Percentiles rank a stretch among this genome's conserved stretches.
These are phyloP conservation scores for Delonix regia DNA, from an alignment of 306 rosid genomes.

Conservation along the genomic window DNA sequence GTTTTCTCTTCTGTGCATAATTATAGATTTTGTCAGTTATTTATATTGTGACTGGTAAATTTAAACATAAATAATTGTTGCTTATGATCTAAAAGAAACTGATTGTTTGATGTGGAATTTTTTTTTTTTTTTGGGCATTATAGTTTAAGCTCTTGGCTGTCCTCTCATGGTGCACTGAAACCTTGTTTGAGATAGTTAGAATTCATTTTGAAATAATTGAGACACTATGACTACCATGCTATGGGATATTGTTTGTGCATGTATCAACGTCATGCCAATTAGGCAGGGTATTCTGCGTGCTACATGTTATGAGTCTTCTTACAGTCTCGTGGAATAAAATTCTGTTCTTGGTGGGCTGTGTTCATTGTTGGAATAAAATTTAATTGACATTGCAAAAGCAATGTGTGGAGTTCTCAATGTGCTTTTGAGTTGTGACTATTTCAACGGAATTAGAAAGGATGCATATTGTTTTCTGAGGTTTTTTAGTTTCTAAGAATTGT, in stretches of 20 bases:
- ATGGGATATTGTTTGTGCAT: not conserved
- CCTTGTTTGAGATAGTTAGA: not conserved
- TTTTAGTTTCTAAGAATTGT: not conserved
- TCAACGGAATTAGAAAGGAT: not conserved
- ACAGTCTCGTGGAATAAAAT: not conserved
- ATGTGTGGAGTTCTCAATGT: not conserved
- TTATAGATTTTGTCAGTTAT: not conserved
- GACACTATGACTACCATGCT: not conserved
- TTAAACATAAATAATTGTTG: slow-evolving; percentile 4
- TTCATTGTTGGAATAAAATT: not conserved
- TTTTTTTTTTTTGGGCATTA: not conserved
- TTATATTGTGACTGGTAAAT: slow-evolving; percentile 5
- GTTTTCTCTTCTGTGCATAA: slow-evolving; percentile 33
- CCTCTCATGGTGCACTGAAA: slow-evolving; percentile 5
- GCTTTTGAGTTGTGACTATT: not conserved
- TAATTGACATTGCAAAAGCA: not conserved
- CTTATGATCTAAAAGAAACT: not conserved
- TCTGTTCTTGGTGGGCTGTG: not conserved
- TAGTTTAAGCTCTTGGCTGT: not conserved
- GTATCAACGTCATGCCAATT: slow-evolving; percentile 11
- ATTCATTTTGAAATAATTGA: not conserved
- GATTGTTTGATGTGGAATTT: not conserved
- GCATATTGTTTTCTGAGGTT: not conserved
- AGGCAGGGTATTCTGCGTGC: not conserved
- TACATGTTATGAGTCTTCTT: not conserved